Evolutionary conservation across 768 basidiomycete species (phyloP), one percentile per base, ranked within the genome.

Genomic region (Collybia sordida): DNA sequence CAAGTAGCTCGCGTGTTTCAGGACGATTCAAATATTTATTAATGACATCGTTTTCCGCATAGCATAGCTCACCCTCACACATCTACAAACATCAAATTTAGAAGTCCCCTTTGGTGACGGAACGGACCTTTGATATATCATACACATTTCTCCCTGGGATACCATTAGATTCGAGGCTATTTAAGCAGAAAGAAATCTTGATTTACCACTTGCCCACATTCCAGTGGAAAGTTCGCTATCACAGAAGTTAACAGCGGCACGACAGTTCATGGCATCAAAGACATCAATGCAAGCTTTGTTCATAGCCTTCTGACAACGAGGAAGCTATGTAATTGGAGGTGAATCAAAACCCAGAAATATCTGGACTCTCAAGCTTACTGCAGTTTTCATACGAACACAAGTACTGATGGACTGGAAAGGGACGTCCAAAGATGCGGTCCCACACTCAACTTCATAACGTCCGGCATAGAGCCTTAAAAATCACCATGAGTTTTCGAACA

Each of bases 221-320:
- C 52, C 55, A 18, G 55, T 67, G 27, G 73, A 78, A 11, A 91
- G 62, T 53, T 82, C 73, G 18, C 60, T 65, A 44, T 80, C 73
- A 64, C 91, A 93, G 63, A 90, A 90, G 8, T 54, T 64, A 43
- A 81, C 72, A 2, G 89, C 85, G 11, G 83, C 85, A n/a, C 66
- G 69, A 58, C 90, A 93, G 51, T 79, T 72, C 31, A 86, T 81
- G 18, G 72, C 65, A 62, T 93, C 88, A 54, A 85, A 85, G 14
- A 69, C 69, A 48, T 89, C 78, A 24, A 90, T 73, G 54, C 90
- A 93, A 39, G 71, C 71, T 37, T 72, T 64, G n/a, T 74, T 66
- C 62, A 87, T 73, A 31, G 74, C 73, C 52, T 72, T 74, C 55
- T 82, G 69, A 63, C 90, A 93, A 41, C 83, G 80, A 18, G 87